Percentiles rank a stretch among this genome's conserved stretches.
Evolutionary conservation across 768 basidiomycete species (phyloP).

Genomic region (Coprinopsis sp.): DNA sequence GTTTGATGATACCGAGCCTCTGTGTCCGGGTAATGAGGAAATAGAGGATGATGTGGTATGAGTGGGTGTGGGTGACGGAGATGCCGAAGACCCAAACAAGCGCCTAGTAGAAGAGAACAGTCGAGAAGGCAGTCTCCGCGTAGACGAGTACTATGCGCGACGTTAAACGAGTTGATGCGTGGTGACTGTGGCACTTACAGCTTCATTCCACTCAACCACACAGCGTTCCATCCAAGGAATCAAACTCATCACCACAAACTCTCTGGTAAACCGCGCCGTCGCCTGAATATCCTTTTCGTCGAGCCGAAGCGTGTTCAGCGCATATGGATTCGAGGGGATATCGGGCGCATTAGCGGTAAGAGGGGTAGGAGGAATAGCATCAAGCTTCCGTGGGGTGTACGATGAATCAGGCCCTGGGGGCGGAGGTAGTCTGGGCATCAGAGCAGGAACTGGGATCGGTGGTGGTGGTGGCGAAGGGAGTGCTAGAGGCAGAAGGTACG

Average conservation of each 20-base stretch:
- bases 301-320: constrained; percentile 47
- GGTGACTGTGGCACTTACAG: constrained; percentile 34
- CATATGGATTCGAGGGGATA: constrained; percentile 21
- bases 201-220: constrained; percentile 92
- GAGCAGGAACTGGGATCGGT: constrained; percentile 62
- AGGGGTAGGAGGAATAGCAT: constrained; percentile 14
- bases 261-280: constrained; percentile 74
- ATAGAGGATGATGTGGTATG: constrained; percentile 37
- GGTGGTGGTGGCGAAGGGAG: constrained; percentile 61
- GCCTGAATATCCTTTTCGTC: constrained; percentile 70
- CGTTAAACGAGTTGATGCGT: not conserved
- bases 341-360: constrained; percentile 16
- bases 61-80: constrained; percentile 41
- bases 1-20: constrained; percentile 30
- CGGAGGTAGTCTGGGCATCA: constrained; percentile 64
- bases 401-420: constrained; percentile 34
- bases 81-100: constrained; percentile 62
- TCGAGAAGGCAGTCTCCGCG: constrained; percentile 73
- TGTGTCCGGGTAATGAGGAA: constrained; percentile 33
- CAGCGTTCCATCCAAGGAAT: constrained; percentile 97
- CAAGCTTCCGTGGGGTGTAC: constrained; percentile 11
- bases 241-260: constrained; percentile 85
- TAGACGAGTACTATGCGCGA: constrained; percentile 58
- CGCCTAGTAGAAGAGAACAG: constrained; percentile 85
- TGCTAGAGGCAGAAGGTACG: constrained; percentile 60